Evolutionary conservation across 2,329 filamentous ascomycete genomes (phyloP), one percentile per base, ranked within the genome.

Genomic region (Plectosphaerella sp.): DNA sequence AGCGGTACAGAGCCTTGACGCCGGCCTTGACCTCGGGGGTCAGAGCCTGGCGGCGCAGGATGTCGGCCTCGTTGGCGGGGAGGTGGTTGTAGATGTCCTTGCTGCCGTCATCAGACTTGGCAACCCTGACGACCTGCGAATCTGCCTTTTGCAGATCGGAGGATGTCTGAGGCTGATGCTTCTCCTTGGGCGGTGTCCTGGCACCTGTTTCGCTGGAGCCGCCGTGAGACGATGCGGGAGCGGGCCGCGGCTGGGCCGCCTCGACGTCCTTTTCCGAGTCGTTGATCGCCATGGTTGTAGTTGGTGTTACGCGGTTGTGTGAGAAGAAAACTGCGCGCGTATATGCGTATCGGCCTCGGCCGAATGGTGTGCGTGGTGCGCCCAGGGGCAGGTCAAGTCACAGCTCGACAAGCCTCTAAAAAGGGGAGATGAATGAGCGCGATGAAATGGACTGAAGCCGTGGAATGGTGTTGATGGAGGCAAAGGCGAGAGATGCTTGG

Each of bases 31-130:
- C 74, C 11, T 79, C 73, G 33, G 84, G 84, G 0, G 83, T 83
- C 48, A 84, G 72, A 56, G 91, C 76, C 69, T 94, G 89, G 53
- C 73, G 76, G 65, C 79, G 84, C 55, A 94, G 71, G 50, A 93
- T 80, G 18, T 78, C 74, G 50, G 79, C 84, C 68, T 93, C 87
- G 53, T 86, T 64, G 9, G 79, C 68, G 2, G 87, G 80, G 4
- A 92, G 74, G 64, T 89, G 82, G 24, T 72, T 72, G 62, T 82
- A 84, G 4, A 80, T 72, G 60, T 84, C 79, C 28, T 76, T 72
- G 49, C 80, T 73, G 4, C 72, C 62, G 41, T 75, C 73, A 16
- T 70, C 65, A 16, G 46, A 18, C 22, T 37, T 22, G 24, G 8
- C n/a, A 3, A 4, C 6, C 41, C 18, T 43, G 8, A 64, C 54